Base-by-base conservation (phyloP, 805 yeast species). In the Myxozyma udenii region DNA sequence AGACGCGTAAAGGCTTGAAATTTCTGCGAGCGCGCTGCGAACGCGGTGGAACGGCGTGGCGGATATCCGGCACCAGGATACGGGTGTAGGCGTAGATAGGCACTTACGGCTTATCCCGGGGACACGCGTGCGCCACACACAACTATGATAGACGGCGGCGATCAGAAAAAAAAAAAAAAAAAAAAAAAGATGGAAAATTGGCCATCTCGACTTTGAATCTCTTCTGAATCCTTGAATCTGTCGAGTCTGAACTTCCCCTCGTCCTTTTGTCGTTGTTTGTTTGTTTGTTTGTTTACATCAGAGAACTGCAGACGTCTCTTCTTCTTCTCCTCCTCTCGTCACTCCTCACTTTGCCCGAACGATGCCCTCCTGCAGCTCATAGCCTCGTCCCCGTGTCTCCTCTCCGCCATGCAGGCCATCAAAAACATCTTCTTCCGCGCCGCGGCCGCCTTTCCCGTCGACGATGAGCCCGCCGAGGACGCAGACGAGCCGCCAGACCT, bases 401-500 rank as follows among this genome's bases (percentile, higher is more conserved):
- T 16, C 36, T 26, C 26, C n/a, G 3, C 36, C 33, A 39, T 44
- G 45, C 48, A 39, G 21, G 44, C 46, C 2, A 44, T 50, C 26
- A 44, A 33, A 37, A 23, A 21, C 32, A 45, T 50, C 24, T 44
- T 50, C 35, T 25, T 36, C 41, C 41, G 23, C 11, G 35, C 48
- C 25, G 33, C 44, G 11, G 24, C 30, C 25, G 24, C 22, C 33
- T 14, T 14, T 9, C 30, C 16, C 43, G 35, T 42, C 41, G 48
- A 37, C 44, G 55, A 47, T 35, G 55, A 46, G 6, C 28, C 16
- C 24, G 18, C 40, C 23, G 54, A 46, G 32, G 55, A 51, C 18
- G 45, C 25, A 12, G 55, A 51, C 37, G 55, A 51, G 48, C 55
- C 55, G 14, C 55, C 55, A 45, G 55, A 51, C 14, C 32, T n/a